phyloP scores from a whole-genome alignment of 139 green algal genomes.

The Closterium sp. region DNA sequence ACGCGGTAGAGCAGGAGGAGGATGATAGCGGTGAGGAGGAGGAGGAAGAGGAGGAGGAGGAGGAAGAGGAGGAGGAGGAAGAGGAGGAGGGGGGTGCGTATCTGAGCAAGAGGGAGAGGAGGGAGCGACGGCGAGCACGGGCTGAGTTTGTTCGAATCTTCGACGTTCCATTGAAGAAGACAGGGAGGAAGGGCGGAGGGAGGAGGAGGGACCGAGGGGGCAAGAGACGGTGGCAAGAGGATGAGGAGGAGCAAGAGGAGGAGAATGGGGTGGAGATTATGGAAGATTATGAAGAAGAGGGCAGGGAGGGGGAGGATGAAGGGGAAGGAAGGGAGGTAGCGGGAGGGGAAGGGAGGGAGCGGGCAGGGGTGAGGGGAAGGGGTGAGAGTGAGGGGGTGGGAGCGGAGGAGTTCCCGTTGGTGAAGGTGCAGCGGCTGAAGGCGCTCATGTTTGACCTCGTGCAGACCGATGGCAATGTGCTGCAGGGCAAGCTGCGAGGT shows the following conservation, averaged over 20 bases:
- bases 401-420: neutral
- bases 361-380: neutral
- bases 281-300: neutral
- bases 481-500: neutral
- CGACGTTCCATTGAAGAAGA: neutral
- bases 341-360: neutral
- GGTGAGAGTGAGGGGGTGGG: neutral
- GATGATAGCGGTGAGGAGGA: neutral
- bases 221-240: neutral
- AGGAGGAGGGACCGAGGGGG: neutral
- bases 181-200: neutral
- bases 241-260: neutral
- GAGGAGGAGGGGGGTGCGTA: neutral
- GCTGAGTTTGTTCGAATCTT: neutral
- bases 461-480: neutral
- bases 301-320: neutral
- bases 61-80: neutral
- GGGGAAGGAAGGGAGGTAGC: constrained; percentile 7
- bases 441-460: neutral
- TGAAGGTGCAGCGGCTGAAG: neutral
- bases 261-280: neutral
- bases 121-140: neutral
- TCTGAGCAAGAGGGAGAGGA: neutral
- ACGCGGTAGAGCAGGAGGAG: neutral
- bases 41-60: neutral